Evolutionary conservation across 2,329 filamentous ascomycete species (phyloP).

Genomic region (Parastagonospora nodorum): DNA sequence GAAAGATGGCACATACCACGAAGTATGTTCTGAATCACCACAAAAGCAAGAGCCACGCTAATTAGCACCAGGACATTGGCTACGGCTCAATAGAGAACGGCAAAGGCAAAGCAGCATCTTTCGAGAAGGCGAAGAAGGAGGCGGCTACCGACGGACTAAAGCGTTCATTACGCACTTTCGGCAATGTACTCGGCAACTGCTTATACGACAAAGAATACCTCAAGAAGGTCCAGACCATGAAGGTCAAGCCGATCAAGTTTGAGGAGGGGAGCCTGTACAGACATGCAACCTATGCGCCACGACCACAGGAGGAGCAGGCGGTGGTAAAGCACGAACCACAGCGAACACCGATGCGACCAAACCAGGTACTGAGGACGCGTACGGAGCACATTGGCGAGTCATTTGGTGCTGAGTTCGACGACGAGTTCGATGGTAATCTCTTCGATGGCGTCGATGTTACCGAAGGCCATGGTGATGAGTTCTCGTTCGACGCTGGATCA

Average conservation of each 20-base stretch:
- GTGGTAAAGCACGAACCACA: conserved; percentile 35
- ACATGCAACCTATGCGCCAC: conserved; percentile 71
- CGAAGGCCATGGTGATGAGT: conserved; percentile 67
- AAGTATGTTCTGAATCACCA: conserved; percentile 54
- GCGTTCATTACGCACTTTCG: conserved; percentile 85
- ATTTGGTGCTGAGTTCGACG: conserved; percentile 54
- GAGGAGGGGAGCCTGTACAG: conserved; percentile 80
- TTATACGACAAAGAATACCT: conserved; percentile 97
- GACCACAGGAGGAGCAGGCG: conserved; percentile 43
- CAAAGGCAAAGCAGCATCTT: conserved; percentile 91
- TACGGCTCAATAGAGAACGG: conserved; percentile 97
- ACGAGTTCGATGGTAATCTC: conserved; percentile 60
- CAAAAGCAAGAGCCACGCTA: conserved; percentile 1
- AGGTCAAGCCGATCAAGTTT: conserved; percentile 77
- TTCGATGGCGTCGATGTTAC: conserved; percentile 63
- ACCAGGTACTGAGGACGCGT: conserved; percentile 29
- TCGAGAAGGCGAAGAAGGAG: conserved; percentile 99
- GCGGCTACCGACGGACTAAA: conserved; percentile 95
- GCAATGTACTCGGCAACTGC: conserved; percentile 97
- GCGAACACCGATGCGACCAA: conserved; percentile 27
- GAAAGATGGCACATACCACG: conserved; percentile 92
- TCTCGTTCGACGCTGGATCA: conserved; percentile 33
- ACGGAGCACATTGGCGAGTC: conserved; percentile 43
- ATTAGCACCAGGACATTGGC: conserved; percentile 71
- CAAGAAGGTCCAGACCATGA: conserved; percentile 86